phyloP scores from a whole-genome alignment of 164 flowering plant species.

The Chloranthus sessilifolius region DNA sequence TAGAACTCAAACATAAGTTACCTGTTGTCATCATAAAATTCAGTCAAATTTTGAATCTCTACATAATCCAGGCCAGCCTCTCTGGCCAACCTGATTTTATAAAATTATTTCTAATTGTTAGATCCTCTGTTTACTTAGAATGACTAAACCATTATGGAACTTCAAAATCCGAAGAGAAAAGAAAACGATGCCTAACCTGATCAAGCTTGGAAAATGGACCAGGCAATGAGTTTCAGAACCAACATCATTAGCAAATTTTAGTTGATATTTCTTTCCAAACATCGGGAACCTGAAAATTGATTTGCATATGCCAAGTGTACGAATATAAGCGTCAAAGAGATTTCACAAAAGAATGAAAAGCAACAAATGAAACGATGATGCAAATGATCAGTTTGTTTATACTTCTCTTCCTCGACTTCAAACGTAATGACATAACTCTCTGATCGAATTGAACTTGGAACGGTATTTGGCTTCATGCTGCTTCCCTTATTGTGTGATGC shows the following conservation, averaged over 20 bases:
- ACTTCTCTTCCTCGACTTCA: slow-evolving; percentile 99
- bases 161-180: background rate
- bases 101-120: slow-evolving; percentile 1
- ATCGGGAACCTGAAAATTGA: slow-evolving; percentile 70
- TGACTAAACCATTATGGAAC: background rate
- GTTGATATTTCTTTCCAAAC: slow-evolving; percentile 90
- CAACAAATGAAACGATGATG: background rate
- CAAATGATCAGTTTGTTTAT: slow-evolving; percentile 8
- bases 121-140: background rate
- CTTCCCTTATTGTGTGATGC: slow-evolving; percentile 78
- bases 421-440: slow-evolving; percentile 93
- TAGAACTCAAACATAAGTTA: slow-evolving; percentile 4
- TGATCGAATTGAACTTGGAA: slow-evolving; percentile 87
- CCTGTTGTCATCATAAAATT: slow-evolving; percentile 98
- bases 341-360: background rate
- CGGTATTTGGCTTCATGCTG: slow-evolving; percentile 68
- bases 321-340: background rate
- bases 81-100: slow-evolving; percentile 77
- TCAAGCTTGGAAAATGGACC: slow-evolving; percentile 96
- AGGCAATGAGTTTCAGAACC: slow-evolving; percentile 78
- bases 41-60: slow-evolving; percentile 91
- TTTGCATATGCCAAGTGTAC: background rate
- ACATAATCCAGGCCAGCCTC: slow-evolving; percentile 94
- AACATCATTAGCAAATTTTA: slow-evolving; percentile 73
- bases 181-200: slow-evolving; percentile 51